Evolutionary conservation across 1,284 basidiomycete genomes (phyloP).

Genomic region (Leccinum solheimii): DNA sequence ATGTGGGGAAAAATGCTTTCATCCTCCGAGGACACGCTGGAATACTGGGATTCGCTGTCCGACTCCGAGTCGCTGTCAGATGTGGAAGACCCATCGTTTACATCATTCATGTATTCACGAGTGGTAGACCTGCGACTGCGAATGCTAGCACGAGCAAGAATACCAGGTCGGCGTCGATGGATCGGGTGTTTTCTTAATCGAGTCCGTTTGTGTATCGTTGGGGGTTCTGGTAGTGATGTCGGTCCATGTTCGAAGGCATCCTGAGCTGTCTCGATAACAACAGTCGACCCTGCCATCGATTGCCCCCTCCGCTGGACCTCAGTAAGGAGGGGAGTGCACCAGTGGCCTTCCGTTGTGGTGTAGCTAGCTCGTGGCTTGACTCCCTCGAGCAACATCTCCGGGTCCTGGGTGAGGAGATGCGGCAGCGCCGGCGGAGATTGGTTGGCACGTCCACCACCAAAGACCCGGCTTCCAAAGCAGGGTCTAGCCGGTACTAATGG

Average conservation of each 20-base stretch:
- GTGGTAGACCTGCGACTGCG: slow-evolving; percentile 18
- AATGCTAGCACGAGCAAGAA: slow-evolving; percentile 25
- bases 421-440: slow-evolving; percentile 3
- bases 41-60: slow-evolving; percentile 23
- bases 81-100: slow-evolving; percentile 8
- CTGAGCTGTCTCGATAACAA: slow-evolving; percentile 1
- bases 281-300: not conserved
- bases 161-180: slow-evolving; percentile 15
- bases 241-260: not conserved
- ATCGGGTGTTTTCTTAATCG: not conserved
- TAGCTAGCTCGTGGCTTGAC: slow-evolving; percentile 4
- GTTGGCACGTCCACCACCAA: not conserved
- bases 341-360: slow-evolving; percentile 1
- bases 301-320: not conserved
- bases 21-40: slow-evolving; percentile 24
- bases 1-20: slow-evolving; percentile 27
- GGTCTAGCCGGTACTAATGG: not conserved
- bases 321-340: slow-evolving; percentile 5
- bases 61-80: slow-evolving; percentile 23
- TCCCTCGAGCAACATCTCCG: slow-evolving; percentile 2
- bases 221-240: not conserved
- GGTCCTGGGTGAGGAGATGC: slow-evolving; percentile 2
- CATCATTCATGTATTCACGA: not conserved
- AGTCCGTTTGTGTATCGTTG: not conserved
- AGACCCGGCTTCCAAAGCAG: slow-evolving; percentile 1